Evolutionary conservation across 2,329 filamentous ascomycete species (phyloP), one percentile per base, ranked within the genome.

Genomic region (Davidsoniella neocaledoniae): DNA sequence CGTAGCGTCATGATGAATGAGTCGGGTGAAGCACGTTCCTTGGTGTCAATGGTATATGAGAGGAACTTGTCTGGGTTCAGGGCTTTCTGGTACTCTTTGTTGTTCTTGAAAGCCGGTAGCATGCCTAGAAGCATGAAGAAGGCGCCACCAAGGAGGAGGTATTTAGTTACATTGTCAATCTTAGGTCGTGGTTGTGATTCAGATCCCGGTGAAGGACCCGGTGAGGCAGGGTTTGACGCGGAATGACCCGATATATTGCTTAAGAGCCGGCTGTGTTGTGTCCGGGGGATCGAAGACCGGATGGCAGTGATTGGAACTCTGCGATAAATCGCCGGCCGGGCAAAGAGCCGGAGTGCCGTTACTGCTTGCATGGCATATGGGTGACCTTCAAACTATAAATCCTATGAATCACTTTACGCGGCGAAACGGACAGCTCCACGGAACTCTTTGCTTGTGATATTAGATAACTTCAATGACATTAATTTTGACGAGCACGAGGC

Each of bases 1-100:
- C 64, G 64, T 23, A 88, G 63, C 7, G 78, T 81, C 56, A 90
- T 73, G 56, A 90, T 72, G 57, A 83, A 77, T 51, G 76, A 79
- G 0, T 78, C 79, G 1, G 76, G 71, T 0, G 83, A 83, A 41
- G 86, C 72, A 21, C 69, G 64, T 46, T 81, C 72, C 56, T 75
- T 76, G 23, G 69, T 63, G 14, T 73, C 68, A 54, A 91, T 72
- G 23, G 69, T 74, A 64, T 83, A 88, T 2, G 76, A 73, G 36
- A 72, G 72, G 63, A 86, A 87, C 21, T 67, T 71, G 50, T 69
- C 66, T 12, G 67, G 62, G 64, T 83, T 79, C 53, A 86, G 70
- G 2, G 58, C 60, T 2, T 57, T 55, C 40, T 49, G 51, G 43
- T 46, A 50, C 26, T 26, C 19, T 43, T 49, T 50, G 43, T 49